Evolutionary conservation across 306 rosid genomes (phyloP).

Genomic region (Vigna nakashimae): DNA sequence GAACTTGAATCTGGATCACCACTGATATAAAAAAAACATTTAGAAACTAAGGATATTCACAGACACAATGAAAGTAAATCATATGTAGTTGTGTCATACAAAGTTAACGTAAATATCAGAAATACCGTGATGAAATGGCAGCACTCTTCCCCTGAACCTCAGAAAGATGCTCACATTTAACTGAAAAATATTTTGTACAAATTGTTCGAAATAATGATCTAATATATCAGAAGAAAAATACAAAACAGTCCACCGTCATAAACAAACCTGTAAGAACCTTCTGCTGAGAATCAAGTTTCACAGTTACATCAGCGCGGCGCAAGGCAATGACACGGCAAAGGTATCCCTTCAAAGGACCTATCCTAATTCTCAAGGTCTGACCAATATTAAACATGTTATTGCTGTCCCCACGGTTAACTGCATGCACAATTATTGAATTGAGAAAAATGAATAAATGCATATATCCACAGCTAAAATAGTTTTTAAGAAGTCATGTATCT

Average conservation of each 20-base stretch:
- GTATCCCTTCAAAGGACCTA: constrained; percentile 98
- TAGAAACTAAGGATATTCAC: constrained; percentile 35
- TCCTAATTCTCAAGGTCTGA: constrained; percentile 91
- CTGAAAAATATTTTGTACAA: constrained; percentile 47
- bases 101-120: constrained; percentile 17
- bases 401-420: constrained; percentile 74
- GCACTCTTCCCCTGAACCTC: constrained; percentile 83
- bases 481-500: constrained; percentile 33
- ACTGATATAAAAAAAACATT: constrained; percentile 50
- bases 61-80: constrained; percentile 29
- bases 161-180: constrained; percentile 87
- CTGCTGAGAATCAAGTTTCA: constrained; percentile 97
- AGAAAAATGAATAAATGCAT: constrained; percentile 33
- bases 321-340: constrained; percentile 91
- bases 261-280: constrained; percentile 94
- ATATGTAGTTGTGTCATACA: neutral
- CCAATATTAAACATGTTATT: constrained; percentile 81
- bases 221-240: constrained; percentile 1
- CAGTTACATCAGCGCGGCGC: constrained; percentile 88
- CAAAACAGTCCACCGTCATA: neutral
- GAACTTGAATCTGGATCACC: constrained; percentile 68
- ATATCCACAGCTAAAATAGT: constrained; percentile 40
- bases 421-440: constrained; percentile 45
- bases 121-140: constrained; percentile 63
- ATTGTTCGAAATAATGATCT: constrained; percentile 1